Evolutionary conservation across 2,329 filamentous ascomycete genomes (phyloP), one percentile per base, ranked within the genome.

Genomic region (Hypoxylon rubiginosum): DNA sequence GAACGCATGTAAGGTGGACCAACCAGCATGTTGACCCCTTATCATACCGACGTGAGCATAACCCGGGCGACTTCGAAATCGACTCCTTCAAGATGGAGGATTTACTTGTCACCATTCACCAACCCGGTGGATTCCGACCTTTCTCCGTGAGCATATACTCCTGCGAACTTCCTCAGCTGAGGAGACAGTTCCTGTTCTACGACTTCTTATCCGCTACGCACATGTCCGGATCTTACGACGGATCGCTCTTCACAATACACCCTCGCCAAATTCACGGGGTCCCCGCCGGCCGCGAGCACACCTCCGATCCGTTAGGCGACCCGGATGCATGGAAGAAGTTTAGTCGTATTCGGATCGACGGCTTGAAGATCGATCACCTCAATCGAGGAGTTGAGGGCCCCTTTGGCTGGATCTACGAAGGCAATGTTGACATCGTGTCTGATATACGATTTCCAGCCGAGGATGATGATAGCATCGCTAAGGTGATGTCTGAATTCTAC

Each of bases 151-250:
- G 94, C 82, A 97, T 99, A 67, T 99, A 93, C 82, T 96, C 93
- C 6, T 97, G 95, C 78, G 95, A 98, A 75, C 86, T 99, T 41
- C 95, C 96, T 1, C 92, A 96, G 74, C 82, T 99, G 50, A 89
- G 96, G 56, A 98, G 97, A 76, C 95, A 97, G 75, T 99, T 94
- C 92, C 85, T 99, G 0, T 97, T 98, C 78, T 99, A 99, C 82
- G 96, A 99, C 78, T 97, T 99, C 72, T 82, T 99, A 28, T 96
- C 92, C 0, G 96, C 96, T 17, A 97, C 93, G 75, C 95, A 96
- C 79, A 97, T 98, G 88, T 97, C 93, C 11, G 96, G 96, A 1
- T 96, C 94, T 0, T 97, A 92, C 72, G 96, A 99, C 75, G 93
- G 96, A 59, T 98, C 96, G 0, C 85, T 99, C 2, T 99, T 99